Percentiles rank a stretch among this genome's conserved stretches.
Conservation (phyloP, 1,284 basidiomycete species). For the Moniliophthora roreri region DNA sequence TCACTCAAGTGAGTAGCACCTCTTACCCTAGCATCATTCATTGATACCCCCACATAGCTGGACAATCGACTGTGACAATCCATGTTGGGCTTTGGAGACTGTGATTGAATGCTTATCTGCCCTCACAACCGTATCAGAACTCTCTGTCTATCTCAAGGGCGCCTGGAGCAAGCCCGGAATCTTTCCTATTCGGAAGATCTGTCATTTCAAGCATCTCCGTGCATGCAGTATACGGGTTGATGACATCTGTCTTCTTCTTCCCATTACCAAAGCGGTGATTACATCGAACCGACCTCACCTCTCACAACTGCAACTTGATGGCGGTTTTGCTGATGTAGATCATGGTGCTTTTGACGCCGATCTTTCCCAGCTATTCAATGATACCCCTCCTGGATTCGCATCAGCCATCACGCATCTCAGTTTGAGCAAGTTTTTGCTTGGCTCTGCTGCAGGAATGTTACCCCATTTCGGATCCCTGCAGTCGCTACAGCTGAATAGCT, state of each 20-base stretch:
- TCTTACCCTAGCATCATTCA: background rate
- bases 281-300: background rate
- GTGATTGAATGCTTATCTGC: background rate
- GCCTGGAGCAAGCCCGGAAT: background rate
- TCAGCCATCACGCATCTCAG: background rate
- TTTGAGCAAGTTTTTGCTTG: background rate
- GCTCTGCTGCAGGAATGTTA: background rate
- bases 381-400: background rate
- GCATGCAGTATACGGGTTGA: background rate
- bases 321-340: background rate
- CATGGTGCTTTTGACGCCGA: background rate
- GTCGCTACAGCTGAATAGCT: background rate
- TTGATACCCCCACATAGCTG: background rate
- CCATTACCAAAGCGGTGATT: background rate
- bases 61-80: background rate
- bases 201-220: constrained; percentile 1
- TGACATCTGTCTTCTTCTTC: background rate
- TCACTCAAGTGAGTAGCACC: background rate
- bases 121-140: background rate
- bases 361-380: background rate
- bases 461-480: background rate
- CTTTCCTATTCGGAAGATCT: background rate
- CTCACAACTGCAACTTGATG: background rate
- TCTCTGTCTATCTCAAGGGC: background rate
- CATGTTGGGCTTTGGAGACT: background rate